Conservation (phyloP, 1,284 basidiomycete genomes). For the Wallemia mellicola region DNA sequence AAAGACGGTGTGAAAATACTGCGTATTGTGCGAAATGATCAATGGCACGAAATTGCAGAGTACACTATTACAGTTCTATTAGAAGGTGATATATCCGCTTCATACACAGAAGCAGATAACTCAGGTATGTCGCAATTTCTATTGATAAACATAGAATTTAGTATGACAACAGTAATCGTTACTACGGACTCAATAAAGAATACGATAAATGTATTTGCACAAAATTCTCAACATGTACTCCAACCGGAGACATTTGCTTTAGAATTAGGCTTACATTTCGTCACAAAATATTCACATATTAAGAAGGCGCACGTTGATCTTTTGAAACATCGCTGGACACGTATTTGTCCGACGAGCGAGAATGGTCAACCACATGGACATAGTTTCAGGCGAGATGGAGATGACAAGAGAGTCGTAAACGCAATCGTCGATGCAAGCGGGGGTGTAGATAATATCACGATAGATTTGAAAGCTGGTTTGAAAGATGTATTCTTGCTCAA, state of each 20-base stretch:
- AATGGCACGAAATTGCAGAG: conserved; percentile 26
- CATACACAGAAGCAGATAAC: conserved; percentile 60
- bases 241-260: conserved; percentile 59
- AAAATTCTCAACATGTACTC: conserved; percentile 54
- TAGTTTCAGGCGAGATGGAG: conserved; percentile 62
- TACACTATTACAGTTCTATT: conserved; percentile 46
- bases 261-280: conserved; percentile 54
- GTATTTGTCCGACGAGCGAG: conserved; percentile 30
- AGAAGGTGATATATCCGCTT: conserved; percentile 44
- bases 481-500: conserved; percentile 62
- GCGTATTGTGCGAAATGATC: conserved; percentile 32
- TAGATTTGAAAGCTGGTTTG: conserved; percentile 34
- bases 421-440: conserved; percentile 23
- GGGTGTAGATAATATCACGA: conserved; percentile 15
- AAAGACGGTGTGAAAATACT: conserved; percentile 63
- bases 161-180: conserved; percentile 36
- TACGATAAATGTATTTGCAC: conserved; percentile 65
- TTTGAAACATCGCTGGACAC: conserved; percentile 55
- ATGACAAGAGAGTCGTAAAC: conserved; percentile 46
- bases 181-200: conserved; percentile 83
- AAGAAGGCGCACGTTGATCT: conserved; percentile 32
- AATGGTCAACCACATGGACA: conserved; percentile 31
- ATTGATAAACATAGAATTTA: too few relatives aligned
- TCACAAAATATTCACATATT: conserved; percentile 11
- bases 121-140: conserved; percentile 18